Conservation (phyloP, 1,139 yeast species). For the Debaryomycetaceae sp. region DNA sequence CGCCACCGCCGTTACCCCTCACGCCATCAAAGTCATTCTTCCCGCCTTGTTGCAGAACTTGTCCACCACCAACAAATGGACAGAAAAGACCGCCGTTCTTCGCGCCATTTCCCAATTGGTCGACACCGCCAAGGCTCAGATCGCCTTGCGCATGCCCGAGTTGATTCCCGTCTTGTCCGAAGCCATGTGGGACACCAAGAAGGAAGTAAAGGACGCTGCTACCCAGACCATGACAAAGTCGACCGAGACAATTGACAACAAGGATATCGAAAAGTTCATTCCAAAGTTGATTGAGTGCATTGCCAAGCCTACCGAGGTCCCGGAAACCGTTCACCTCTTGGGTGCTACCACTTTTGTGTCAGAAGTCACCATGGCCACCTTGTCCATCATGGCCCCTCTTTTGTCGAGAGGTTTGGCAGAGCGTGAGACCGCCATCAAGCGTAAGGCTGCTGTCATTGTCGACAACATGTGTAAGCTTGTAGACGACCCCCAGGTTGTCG, state of each 20-base stretch:
- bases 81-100: constrained; percentile 90
- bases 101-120: constrained; percentile 79
- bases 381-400: constrained; percentile 98
- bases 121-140: constrained; percentile 89
- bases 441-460: constrained; percentile 98
- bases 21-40: constrained; percentile 81
- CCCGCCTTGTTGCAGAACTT: constrained; percentile 70
- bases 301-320: constrained; percentile 92
- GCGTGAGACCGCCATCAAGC: constrained; percentile 98
- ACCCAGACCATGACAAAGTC: constrained; percentile 91
- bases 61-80: constrained; percentile 83
- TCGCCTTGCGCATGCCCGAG: constrained; percentile 99
- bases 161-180: constrained; percentile 96
- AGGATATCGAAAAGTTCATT: constrained; percentile 98
- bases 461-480: constrained; percentile 99
- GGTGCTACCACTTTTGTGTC: constrained; percentile 99
- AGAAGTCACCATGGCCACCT: constrained; percentile 98
- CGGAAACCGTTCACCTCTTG: constrained; percentile 96
- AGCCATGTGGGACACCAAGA: constrained; percentile 99
- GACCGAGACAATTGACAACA: constrained; percentile 96
- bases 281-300: constrained; percentile 96
- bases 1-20: constrained; percentile 79
- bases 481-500: constrained; percentile 99
- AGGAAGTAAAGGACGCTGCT: constrained; percentile 95
- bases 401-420: constrained; percentile 99